phyloP scores from a whole-genome alignment of 192 early-diverging fungal species.

The Coemansia sp. region DNA sequence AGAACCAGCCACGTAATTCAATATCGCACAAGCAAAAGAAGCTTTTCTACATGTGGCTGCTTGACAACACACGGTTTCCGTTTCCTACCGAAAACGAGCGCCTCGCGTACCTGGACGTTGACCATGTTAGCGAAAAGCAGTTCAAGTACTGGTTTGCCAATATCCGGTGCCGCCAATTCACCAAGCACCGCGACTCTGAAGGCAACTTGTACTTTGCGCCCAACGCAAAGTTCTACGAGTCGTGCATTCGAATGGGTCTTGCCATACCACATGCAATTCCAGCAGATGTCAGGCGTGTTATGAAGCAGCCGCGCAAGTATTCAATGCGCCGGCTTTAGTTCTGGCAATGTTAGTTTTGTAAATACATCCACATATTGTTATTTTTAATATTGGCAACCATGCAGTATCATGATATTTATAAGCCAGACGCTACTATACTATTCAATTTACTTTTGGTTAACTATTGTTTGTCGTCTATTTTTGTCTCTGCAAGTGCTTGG shows the following conservation, averaged over 20 bases:
- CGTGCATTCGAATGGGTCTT: conserved; percentile 26
- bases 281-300: conserved; percentile 8
- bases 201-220: conserved; percentile 33
- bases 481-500: too few species aligned
- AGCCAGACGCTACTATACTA: too few species aligned
- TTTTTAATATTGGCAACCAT: background rate
- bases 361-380: conserved; percentile 1
- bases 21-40: conserved; percentile 32
- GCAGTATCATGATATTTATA: background rate
- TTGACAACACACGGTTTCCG: conserved; percentile 23
- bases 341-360: background rate
- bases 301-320: conserved; percentile 15
- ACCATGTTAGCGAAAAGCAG: conserved; percentile 27
- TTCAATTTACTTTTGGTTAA: too few species aligned
- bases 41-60: conserved; percentile 34
- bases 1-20: conserved; percentile 39
- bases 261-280: conserved; percentile 20
- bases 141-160: conserved; percentile 52
- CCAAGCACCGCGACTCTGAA: conserved; percentile 22
- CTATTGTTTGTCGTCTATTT: too few species aligned
- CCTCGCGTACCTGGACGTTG: conserved; percentile 13
- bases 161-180: conserved; percentile 43
- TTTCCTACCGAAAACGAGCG: conserved; percentile 39
- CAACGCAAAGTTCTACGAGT: conserved; percentile 44
- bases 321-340: background rate